These are phyloP conservation scores for Oemleria cerasiformis DNA, from an alignment of 306 rosid species.

Conservation along the genomic window DNA sequence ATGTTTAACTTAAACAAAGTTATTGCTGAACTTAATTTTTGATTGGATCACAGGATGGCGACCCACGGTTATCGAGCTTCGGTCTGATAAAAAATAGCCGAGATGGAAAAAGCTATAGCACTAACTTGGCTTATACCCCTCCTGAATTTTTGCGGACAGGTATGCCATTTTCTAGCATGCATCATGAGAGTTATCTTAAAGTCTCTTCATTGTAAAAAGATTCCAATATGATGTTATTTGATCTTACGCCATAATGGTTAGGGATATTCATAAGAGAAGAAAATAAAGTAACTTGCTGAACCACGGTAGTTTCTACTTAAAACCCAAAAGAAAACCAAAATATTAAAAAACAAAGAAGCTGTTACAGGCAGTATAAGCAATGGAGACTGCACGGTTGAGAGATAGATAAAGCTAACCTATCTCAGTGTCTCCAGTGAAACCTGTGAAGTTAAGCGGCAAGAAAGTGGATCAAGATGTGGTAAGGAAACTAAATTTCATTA, in stretches of 20 bases:
- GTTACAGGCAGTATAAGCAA: not conserved
- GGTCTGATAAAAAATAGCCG: constrained; percentile 92
- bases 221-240: not conserved
- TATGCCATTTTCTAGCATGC: constrained; percentile 14
- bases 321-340: not conserved
- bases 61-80: constrained; percentile 81
- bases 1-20: constrained; percentile 15
- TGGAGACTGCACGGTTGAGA: not conserved
- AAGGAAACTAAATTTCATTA: not conserved
- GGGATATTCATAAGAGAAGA: not conserved
- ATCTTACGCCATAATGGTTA: not conserved
- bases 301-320: not conserved
- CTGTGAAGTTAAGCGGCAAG: not conserved
- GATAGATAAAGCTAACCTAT: not conserved
- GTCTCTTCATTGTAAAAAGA: not conserved
- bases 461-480: not conserved
- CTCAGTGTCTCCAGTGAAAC: not conserved
- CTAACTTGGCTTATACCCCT: constrained; percentile 87
- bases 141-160: constrained; percentile 93
- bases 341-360: not conserved
- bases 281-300: not conserved
- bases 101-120: constrained; percentile 92
- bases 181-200: not conserved
- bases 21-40: constrained; percentile 3
- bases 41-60: constrained; percentile 65